A percentile compares a stretch with the other conserved stretches of the same genome.
Evolutionary conservation across 164 flowering plant species (phyloP).

Genomic region (Aristolochia californica): DNA sequence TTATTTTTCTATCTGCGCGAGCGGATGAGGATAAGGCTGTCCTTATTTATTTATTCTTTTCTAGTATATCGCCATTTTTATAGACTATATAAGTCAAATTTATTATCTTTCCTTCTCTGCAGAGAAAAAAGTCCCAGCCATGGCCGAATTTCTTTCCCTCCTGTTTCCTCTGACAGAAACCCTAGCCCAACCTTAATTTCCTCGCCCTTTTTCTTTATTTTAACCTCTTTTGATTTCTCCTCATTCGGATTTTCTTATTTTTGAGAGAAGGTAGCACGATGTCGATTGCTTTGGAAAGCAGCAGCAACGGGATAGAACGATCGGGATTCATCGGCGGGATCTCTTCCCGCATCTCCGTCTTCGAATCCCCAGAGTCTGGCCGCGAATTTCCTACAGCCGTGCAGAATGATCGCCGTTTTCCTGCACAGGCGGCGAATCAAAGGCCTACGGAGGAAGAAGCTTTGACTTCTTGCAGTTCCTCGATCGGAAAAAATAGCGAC

Average conservation of each 20-base stretch:
- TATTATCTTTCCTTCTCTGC: too few species aligned
- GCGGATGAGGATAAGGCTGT: too few species aligned
- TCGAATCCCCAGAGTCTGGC: slow-evolving; percentile 16
- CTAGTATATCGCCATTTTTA: too few species aligned
- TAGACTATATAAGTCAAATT: too few species aligned
- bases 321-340: slow-evolving; percentile 18
- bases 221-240: not conserved
- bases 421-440: not conserved
- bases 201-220: not conserved
- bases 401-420: slow-evolving; percentile 5
- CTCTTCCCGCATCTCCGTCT: slow-evolving; percentile 12
- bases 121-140: too few species aligned
- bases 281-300: slow-evolving; percentile 28
- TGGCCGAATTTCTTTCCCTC: too few species aligned
- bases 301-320: slow-evolving; percentile 15
- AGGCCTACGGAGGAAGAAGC: slow-evolving; percentile 9
- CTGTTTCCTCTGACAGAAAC: too few species aligned
- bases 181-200: too few species aligned
- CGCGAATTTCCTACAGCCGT: slow-evolving; percentile 1
- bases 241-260: too few species aligned
- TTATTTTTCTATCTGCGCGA: too few species aligned
- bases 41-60: too few species aligned
- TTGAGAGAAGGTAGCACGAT: slow-evolving; percentile 7
- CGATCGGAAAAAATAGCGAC: slow-evolving; percentile 57
- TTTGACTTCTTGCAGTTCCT: slow-evolving; percentile 29